Evolutionary conservation across 1,284 basidiomycete species (phyloP).

Genomic region (Ustilago shanxiensis): DNA sequence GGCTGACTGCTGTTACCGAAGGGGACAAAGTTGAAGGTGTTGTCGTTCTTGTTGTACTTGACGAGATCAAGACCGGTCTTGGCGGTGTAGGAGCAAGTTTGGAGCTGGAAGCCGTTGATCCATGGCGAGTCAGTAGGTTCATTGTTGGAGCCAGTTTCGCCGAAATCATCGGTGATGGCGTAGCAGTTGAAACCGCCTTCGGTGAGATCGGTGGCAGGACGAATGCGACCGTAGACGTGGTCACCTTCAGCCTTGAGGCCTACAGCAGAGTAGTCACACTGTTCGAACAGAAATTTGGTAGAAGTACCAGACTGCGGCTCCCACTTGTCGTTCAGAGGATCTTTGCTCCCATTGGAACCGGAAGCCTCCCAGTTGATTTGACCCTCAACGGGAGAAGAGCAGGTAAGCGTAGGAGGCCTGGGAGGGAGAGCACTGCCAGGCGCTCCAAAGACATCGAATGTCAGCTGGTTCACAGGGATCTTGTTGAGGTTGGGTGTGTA

Average conservation of each 20-base stretch:
- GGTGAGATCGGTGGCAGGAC: slow-evolving; percentile 15
- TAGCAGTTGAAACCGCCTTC: slow-evolving; percentile 24
- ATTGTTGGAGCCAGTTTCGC: background rate
- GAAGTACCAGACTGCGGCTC: slow-evolving; percentile 18
- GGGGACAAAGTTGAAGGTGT: slow-evolving; percentile 13
- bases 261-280: slow-evolving; percentile 28
- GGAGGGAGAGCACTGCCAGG: slow-evolving; percentile 15
- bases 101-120: slow-evolving; percentile 19
- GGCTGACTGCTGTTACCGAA: slow-evolving; percentile 7
- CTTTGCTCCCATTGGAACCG: slow-evolving; percentile 19
- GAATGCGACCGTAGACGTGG: slow-evolving; percentile 29
- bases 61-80: slow-evolving; percentile 8
- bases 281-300: slow-evolving; percentile 32
- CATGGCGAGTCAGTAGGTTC: background rate
- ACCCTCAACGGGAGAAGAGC: slow-evolving; percentile 8
- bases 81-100: slow-evolving; percentile 15
- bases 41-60: slow-evolving; percentile 17
- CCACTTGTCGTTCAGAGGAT: slow-evolving; percentile 20
- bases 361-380: slow-evolving; percentile 28
- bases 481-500: slow-evolving; percentile 32
- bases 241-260: slow-evolving; percentile 16
- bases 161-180: background rate
- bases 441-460: background rate
- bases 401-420: slow-evolving; percentile 12
- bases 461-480: background rate